Evolutionary conservation across 2,329 filamentous ascomycete genomes (phyloP), one percentile per base, ranked within the genome.

Genomic region (Alternaria arborescens): DNA sequence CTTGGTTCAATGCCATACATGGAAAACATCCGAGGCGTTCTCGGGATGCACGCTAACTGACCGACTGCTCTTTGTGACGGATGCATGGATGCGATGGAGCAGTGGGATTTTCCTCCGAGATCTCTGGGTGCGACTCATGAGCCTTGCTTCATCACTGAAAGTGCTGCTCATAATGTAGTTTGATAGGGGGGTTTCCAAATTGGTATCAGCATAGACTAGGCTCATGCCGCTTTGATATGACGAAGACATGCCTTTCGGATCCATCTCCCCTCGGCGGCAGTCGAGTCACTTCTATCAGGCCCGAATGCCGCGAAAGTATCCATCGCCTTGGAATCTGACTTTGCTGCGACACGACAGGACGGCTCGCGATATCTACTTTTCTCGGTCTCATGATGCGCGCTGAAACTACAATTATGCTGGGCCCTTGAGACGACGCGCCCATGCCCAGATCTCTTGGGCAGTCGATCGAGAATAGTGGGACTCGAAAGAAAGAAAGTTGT

Each of bases 311-410:
- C 24, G 11, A 43, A 34, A 14, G 28, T 20, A 28, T 43, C 54
- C 54, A 43, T 46, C 46, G 36, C 32, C 46, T 38, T 50, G 46
- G 32, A 47, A 38, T 36, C 38, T 14, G 5, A 24, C 20, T 52
- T 30, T 40, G 24, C 52, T 55, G 30, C 36, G 43, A 50, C 36
- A 40, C 30, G 56, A 55, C 22, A 34, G 32, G 38, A 32, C 57
- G 57, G 52, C 38, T 60, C 52, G 57, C 52, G 30, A 14, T 12
- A 20, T 55, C 38, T 60, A 5, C 57, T 46, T 18, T 24, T 44
- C 46, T 56, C 18, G 52, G 57, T 22, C 18, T 38, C 11, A 30
- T 32, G 34, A 54, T 47, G 16, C 18, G 32, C 12, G 42, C 42
- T 46, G 50, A 54, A 54, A 30, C 50, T 24, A 10, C 11, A 24